Percentiles rank a stretch among this genome's conserved stretches.
These are phyloP conservation scores for Tetraselmis striata DNA, from an alignment of 139 green algal species.

Conservation along the genomic window DNA sequence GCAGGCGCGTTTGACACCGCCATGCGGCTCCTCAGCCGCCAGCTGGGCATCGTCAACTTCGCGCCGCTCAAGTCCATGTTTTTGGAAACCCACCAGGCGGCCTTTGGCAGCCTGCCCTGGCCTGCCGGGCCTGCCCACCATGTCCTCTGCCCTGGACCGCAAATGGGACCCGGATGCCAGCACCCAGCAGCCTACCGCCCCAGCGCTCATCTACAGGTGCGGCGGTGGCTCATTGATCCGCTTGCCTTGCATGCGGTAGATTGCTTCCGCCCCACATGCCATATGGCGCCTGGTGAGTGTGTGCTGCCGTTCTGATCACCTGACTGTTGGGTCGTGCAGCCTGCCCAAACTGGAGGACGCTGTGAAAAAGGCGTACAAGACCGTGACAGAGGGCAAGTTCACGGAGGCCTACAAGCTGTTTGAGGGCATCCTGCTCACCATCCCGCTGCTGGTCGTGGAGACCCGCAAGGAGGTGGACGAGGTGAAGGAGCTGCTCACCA, in stretches of 20 bases:
- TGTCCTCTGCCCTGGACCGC: conserved; percentile 66
- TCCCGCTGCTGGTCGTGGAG: conserved; percentile 87
- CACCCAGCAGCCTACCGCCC: conserved; percentile 49
- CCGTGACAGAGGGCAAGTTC: conserved; percentile 97
- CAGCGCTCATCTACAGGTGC: conserved; percentile 49
- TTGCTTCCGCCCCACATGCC: no score
- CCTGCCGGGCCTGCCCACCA: conserved; percentile 47
- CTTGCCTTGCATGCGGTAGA: no score
- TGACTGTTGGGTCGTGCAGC: no score
- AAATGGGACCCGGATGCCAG: conserved; percentile 51
- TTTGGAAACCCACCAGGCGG: conserved; percentile 71
- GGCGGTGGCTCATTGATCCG: no score
- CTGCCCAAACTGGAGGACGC: conserved; percentile 24
- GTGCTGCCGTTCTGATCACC: no score
- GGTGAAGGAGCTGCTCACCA: conserved; percentile 89
- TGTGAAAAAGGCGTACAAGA: conserved; percentile 80
- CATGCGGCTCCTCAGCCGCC: conserved; percentile 88
- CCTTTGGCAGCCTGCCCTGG: conserved; percentile 58
- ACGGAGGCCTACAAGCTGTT: conserved; percentile 81
- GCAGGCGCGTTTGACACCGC: conserved; percentile 82
- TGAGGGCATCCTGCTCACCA: conserved; percentile 73
- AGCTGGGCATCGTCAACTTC: conserved; percentile 88
- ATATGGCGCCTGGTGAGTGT: no score
- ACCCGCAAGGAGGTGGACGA: conserved; percentile 87
- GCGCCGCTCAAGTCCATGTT: conserved; percentile 80